Conservation (phyloP, 23 red algal genomes). For the Rhodosorus marinus region DNA sequence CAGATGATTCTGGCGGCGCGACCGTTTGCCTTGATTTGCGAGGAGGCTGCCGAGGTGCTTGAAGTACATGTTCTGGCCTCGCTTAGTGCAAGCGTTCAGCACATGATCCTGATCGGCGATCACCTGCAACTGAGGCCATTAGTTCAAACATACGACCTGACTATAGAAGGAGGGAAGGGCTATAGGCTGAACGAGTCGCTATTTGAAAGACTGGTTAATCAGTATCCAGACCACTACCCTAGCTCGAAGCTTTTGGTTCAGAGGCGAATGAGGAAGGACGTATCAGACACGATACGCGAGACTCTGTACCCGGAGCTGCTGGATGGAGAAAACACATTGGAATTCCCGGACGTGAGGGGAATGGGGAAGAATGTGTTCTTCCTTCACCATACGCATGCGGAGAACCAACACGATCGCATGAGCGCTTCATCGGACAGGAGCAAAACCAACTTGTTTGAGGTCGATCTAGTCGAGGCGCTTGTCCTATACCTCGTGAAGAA, state of each 20-base stretch:
- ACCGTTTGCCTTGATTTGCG: background rate
- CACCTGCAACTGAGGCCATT: background rate
- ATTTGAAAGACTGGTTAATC: background rate
- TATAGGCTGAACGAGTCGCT: background rate
- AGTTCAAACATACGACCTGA: background rate
- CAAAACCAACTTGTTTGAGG: background rate
- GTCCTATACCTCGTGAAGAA: background rate
- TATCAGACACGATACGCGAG: background rate
- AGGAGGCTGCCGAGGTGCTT: background rate
- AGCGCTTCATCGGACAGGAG: too few relatives aligned
- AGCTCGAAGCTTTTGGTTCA: background rate
- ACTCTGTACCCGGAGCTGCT: background rate
- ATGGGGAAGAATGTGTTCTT: background rate
- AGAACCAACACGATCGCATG: too few relatives aligned
- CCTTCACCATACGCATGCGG: background rate
- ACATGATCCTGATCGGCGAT: background rate
- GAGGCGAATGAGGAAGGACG: constrained; percentile 1
- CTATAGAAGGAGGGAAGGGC: background rate
- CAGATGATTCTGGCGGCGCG: background rate
- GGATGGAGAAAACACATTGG: background rate
- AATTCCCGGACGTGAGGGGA: too few relatives aligned
- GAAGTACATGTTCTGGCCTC: background rate
- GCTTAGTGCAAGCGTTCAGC: background rate
- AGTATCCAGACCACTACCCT: too few relatives aligned
- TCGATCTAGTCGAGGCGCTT: background rate